Percentiles rank a stretch among this genome's conserved stretches.
Conservation (phyloP, 2,329 filamentous ascomycete species). For the Phaeosphaeria sp. region DNA sequence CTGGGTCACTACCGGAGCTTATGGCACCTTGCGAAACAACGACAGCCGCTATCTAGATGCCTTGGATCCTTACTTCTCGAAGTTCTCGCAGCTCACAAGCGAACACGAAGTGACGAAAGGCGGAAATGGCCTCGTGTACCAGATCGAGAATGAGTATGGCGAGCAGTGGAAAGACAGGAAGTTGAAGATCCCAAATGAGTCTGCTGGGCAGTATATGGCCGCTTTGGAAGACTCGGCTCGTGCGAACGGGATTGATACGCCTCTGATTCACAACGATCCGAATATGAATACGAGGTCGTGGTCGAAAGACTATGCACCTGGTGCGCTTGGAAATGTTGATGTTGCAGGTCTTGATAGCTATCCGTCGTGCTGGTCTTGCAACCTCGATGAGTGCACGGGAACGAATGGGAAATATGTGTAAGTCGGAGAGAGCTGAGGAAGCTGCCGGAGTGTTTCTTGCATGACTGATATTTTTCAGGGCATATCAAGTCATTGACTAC, state of each 20-base stretch:
- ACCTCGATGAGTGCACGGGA: slow-evolving; percentile 65
- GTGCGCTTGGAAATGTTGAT: slow-evolving; percentile 63
- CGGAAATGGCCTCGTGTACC: slow-evolving; percentile 63
- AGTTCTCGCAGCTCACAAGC: slow-evolving; percentile 59
- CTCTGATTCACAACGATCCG: slow-evolving; percentile 65
- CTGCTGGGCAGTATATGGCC: slow-evolving; percentile 64
- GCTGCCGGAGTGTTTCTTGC: too few species aligned
- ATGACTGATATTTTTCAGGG: slow-evolving; percentile 43
- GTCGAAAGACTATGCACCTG: slow-evolving; percentile 64
- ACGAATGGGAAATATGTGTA: slow-evolving; percentile 60
- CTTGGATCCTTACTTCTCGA: slow-evolving; percentile 62
- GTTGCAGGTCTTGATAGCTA: slow-evolving; percentile 62
- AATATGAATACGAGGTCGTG: slow-evolving; percentile 66
- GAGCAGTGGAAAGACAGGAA: slow-evolving; percentile 48
- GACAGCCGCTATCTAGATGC: slow-evolving; percentile 61
- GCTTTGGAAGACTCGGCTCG: slow-evolving; percentile 61
- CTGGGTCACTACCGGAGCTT: slow-evolving; percentile 68
- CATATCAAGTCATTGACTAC: slow-evolving; percentile 60
- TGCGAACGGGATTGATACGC: slow-evolving; percentile 65
- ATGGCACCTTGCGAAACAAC: slow-evolving; percentile 61
- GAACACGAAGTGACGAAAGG: slow-evolving; percentile 65
- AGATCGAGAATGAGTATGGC: slow-evolving; percentile 65
- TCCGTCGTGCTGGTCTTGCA: slow-evolving; percentile 67
- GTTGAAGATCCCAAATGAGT: slow-evolving; percentile 56
- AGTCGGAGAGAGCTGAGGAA: neutral